Conservation (phyloP, 2,329 filamentous ascomycete genomes). For the Didymella glomerata region DNA sequence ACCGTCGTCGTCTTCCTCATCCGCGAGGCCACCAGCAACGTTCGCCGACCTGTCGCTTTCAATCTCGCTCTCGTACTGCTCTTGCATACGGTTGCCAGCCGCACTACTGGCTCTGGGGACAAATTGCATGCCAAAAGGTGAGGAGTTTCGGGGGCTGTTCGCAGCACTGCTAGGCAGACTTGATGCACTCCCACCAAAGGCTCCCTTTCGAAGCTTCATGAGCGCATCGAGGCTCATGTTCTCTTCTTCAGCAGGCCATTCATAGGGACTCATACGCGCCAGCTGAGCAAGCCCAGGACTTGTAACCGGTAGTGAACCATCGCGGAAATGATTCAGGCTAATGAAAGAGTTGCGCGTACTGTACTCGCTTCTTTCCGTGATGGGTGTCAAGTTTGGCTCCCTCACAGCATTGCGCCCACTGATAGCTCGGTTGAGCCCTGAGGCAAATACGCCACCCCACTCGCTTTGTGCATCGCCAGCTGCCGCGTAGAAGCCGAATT, state of each 20-base stretch:
- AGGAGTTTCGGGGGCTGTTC: conserved; percentile 50
- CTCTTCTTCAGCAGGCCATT: conserved; percentile 63
- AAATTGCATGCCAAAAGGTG: conserved; percentile 50
- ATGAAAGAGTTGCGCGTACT: conserved; percentile 93
- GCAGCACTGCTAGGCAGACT: conserved; percentile 66
- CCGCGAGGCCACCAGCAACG: conserved; percentile 28
- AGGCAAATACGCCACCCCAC: conserved; percentile 88
- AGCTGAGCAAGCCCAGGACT: conserved; percentile 77
- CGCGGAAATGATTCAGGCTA: conserved; percentile 66
- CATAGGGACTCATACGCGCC: conserved; percentile 64
- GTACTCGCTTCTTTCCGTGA: conserved; percentile 95
- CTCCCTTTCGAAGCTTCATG: conserved; percentile 74
- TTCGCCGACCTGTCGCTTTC: conserved; percentile 41
- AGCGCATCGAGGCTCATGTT: conserved; percentile 79
- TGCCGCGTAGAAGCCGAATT: conserved; percentile 93
- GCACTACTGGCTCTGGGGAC: conserved; percentile 41
- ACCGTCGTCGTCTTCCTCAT: conserved; percentile 34
- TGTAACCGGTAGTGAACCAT: conserved; percentile 63
- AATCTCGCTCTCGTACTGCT: conserved; percentile 34
- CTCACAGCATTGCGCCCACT: conserved; percentile 71
- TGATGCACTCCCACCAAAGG: conserved; percentile 82
- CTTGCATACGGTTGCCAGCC: conserved; percentile 40
- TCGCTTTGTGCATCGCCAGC: conserved; percentile 66
- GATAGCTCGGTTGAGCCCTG: conserved; percentile 70
- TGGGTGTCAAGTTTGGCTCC: conserved; percentile 93